phyloP scores from a whole-genome alignment of 1,139 yeast species.

The Yamadazyma aaseri region DNA sequence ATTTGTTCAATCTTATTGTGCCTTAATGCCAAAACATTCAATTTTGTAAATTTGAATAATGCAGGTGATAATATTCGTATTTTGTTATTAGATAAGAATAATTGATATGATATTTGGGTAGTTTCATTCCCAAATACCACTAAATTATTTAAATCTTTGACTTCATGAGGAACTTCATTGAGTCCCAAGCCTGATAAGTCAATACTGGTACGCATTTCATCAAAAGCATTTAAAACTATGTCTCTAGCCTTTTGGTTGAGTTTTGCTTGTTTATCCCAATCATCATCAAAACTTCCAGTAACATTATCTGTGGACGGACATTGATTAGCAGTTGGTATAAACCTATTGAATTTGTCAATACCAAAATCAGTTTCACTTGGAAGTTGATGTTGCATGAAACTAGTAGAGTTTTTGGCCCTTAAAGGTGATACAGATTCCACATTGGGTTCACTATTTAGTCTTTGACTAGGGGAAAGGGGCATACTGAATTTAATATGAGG shows the following conservation, averaged over 20 bases:
- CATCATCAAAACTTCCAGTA: conserved; percentile 12
- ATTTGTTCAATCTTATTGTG: conserved; percentile 35
- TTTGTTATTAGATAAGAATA: conserved; percentile 39
- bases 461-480: conserved; percentile 17
- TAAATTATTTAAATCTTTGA: conserved; percentile 43
- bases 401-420: background rate
- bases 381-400: conserved; percentile 11
- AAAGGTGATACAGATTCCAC: conserved; percentile 11
- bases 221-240: conserved; percentile 39
- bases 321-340: conserved; percentile 26
- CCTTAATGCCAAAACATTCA: conserved; percentile 42
- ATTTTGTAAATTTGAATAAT: conserved; percentile 40
- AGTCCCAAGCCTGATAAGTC: conserved; percentile 38
- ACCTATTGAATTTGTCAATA: conserved; percentile 44
- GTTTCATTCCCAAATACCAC: conserved; percentile 34
- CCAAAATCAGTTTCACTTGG: conserved; percentile 51
- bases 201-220: conserved; percentile 34
- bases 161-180: conserved; percentile 42
- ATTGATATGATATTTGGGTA: conserved; percentile 30
- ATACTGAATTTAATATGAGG: conserved; percentile 12
- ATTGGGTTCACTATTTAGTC: conserved; percentile 8
- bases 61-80: conserved; percentile 34
- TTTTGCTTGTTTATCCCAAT: conserved; percentile 10
- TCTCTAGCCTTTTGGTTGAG: conserved; percentile 28
- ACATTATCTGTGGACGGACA: conserved; percentile 34